These are phyloP conservation scores for Fomitopsis schrenkii DNA, from an alignment of 1,284 basidiomycete species.

Conservation along the genomic window DNA sequence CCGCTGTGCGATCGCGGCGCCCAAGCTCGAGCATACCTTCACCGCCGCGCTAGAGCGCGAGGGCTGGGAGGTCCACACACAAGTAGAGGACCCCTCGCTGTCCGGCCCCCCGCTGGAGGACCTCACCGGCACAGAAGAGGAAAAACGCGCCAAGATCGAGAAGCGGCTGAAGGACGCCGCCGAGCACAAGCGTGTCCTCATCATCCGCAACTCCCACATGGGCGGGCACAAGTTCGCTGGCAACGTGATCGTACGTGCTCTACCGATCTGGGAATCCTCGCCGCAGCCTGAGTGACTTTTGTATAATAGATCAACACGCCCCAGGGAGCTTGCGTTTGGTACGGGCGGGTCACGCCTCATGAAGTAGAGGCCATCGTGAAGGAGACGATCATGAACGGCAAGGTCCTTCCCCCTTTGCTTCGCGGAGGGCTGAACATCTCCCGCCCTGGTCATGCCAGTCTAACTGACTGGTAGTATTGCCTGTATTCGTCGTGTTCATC, in stretches of 20 bases:
- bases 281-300: not conserved
- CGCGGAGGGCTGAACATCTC: constrained; percentile 79
- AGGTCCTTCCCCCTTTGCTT: constrained; percentile 78
- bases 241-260: constrained; percentile 75
- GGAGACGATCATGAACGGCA: constrained; percentile 81
- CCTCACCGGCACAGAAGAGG: constrained; percentile 36
- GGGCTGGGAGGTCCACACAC: constrained; percentile 74
- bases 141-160: constrained; percentile 40
- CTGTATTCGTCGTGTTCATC: not conserved
- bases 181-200: constrained; percentile 55
- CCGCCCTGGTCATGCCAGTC: constrained; percentile 57
- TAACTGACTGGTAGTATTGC: constrained; percentile 66
- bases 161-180: constrained; percentile 47
- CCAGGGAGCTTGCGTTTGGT: constrained; percentile 82
- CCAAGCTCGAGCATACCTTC: constrained; percentile 73
- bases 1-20: constrained; percentile 83
- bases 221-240: constrained; percentile 92
- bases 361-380: constrained; percentile 84
- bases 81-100: constrained; percentile 64
- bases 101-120: constrained; percentile 54
- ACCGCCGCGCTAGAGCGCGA: constrained; percentile 54
- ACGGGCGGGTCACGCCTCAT: constrained; percentile 89
- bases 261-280: not conserved
- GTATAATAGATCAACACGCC: constrained; percentile 75
- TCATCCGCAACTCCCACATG: constrained; percentile 84